phyloP scores from a whole-genome alignment of 352 stramenopile species.

The Pythium rishiriense region DNA sequence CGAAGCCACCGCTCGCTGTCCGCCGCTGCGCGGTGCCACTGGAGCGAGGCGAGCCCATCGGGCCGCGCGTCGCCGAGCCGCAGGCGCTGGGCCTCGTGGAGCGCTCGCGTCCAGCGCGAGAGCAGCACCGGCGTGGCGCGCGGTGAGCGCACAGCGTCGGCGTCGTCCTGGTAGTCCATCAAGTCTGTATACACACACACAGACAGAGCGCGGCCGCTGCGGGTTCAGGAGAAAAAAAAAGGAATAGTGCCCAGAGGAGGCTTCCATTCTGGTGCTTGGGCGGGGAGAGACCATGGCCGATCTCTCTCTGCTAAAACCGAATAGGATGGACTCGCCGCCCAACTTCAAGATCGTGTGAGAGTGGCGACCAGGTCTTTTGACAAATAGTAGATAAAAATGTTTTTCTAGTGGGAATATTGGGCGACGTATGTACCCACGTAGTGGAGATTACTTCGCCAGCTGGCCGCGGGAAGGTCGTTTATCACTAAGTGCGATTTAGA shows the following conservation, averaged over 20 bases:
- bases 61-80: slow-evolving; percentile 10
- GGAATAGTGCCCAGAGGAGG: not conserved
- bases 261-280: slow-evolving; percentile 15
- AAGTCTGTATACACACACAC: no score
- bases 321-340: slow-evolving; percentile 4
- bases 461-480: not conserved
- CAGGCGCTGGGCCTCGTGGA: slow-evolving; percentile 8
- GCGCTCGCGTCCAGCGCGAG: slow-evolving; percentile 12
- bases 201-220: no score
- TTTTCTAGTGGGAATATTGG: not conserved
- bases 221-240: not conserved
- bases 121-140: slow-evolving; percentile 12
- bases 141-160: slow-evolving; percentile 4
- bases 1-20: slow-evolving; percentile 19
- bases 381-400: slow-evolving; percentile 8
- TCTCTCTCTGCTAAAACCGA: slow-evolving; percentile 14
- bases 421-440: not conserved
- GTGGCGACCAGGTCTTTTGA: not conserved
- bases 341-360: slow-evolving; percentile 21
- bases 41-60: slow-evolving; percentile 21
- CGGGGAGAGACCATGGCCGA: no score
- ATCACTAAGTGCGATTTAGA: not conserved
- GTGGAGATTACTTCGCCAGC: not conserved
- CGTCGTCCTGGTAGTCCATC: not conserved
- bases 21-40: slow-evolving; percentile 8